Conservation (phyloP, 495 filamentous ascomycete species). For the Cercophora scortea region DNA sequence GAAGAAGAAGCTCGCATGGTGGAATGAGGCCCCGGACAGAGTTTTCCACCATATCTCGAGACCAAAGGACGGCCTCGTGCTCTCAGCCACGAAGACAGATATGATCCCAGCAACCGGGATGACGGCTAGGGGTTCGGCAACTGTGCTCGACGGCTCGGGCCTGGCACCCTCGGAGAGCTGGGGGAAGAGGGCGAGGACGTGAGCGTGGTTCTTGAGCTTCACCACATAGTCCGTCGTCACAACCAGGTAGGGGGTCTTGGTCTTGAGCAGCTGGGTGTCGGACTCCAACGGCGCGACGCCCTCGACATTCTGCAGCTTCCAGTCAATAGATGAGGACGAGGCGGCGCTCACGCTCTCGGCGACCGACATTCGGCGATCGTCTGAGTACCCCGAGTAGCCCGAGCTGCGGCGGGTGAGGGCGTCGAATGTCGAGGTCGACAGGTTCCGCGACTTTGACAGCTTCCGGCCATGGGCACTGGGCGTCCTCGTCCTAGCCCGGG, state of each 20-base stretch:
- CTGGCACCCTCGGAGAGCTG: conserved; percentile 11
- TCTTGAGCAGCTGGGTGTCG: conserved; percentile 70
- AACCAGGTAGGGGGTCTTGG: conserved; percentile 86
- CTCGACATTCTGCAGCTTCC: conserved; percentile 32
- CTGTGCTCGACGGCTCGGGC: conserved; percentile 5
- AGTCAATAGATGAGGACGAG: conserved; percentile 14
- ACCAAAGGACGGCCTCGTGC: conserved; percentile 67
- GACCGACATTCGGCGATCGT: conserved; percentile 16
- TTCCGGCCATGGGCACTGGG: conserved; percentile 9
- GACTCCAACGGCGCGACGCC: conserved; percentile 70
- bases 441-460: conserved; percentile 18
- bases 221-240: conserved; percentile 77
- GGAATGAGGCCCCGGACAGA: conserved; percentile 47
- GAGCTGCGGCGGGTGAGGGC: conserved; percentile 15
- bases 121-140: conserved; percentile 19
- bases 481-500: not conserved
- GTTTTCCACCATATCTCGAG: conserved; percentile 76
- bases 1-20: conserved; percentile 55
- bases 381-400: conserved; percentile 14
- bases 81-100: conserved; percentile 71
- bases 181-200: conserved; percentile 40
- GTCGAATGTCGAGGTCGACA: conserved; percentile 11
- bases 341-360: conserved; percentile 12
- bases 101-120: conserved; percentile 69
- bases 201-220: conserved; percentile 69